A percentile compares a stretch with the other conserved stretches of the same genome.
Evolutionary conservation across 345 rosid genomes (phyloP).

Genomic region (Toxicodendron radicans): DNA sequence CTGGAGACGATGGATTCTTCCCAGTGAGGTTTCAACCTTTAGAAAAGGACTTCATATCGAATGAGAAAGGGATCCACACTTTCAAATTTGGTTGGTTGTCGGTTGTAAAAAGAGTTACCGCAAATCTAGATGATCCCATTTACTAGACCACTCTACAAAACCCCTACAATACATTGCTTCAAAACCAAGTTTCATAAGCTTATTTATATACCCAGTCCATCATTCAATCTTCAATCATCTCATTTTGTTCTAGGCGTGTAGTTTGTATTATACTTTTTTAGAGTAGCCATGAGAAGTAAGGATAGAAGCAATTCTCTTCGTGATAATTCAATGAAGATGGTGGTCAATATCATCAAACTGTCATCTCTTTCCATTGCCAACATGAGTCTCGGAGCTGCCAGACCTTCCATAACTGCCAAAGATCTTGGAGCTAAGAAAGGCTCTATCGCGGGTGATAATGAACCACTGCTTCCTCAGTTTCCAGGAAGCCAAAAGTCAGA

Average conservation of each 20-base stretch:
- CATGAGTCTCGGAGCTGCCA: slow-evolving; percentile 39
- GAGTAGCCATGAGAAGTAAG: slow-evolving; percentile 33
- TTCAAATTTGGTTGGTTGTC: slow-evolving; percentile 4
- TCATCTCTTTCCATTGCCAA: slow-evolving; percentile 57
- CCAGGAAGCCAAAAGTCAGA: slow-evolving; percentile 28
- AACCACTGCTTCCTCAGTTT: slow-evolving; percentile 21
- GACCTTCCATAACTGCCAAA: slow-evolving; percentile 26
- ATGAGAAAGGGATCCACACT: slow-evolving; percentile 25
- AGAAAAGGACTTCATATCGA: slow-evolving; percentile 4
- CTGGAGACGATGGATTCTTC: slow-evolving; percentile 22
- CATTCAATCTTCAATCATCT: slow-evolving; percentile 1
- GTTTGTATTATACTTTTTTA: background rate
- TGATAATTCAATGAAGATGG: slow-evolving; percentile 51
- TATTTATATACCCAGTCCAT: slow-evolving; percentile 13
- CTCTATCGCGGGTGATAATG: slow-evolving; percentile 13
- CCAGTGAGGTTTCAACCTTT: background rate
- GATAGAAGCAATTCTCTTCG: slow-evolving; percentile 41
- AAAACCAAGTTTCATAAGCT: slow-evolving; percentile 18
- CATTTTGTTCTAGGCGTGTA: background rate
- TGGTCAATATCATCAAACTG: slow-evolving; percentile 38
- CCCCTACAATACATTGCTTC: slow-evolving; percentile 10
- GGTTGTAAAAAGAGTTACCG: background rate
- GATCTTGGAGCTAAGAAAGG: slow-evolving; percentile 4
- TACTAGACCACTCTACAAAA: background rate
- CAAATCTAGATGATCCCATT: background rate